phyloP scores from a whole-genome alignment of 306 rosid species.

The Trichosanthes cucumerina region DNA sequence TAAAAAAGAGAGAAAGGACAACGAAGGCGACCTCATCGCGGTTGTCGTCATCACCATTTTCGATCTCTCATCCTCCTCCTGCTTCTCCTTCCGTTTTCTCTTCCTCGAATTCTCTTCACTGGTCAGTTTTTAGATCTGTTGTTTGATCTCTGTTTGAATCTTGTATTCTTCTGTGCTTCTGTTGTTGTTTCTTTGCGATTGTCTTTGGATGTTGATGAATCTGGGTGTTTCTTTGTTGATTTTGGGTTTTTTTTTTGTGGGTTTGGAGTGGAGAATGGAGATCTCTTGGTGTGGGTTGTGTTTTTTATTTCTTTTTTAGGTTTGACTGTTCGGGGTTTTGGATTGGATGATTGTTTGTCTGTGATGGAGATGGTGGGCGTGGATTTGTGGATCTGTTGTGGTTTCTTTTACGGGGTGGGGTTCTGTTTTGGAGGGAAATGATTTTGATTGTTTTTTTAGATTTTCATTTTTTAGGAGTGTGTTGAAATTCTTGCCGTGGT shows the following conservation, averaged over 20 bases:
- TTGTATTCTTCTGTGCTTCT: background rate
- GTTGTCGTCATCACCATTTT: constrained; percentile 11
- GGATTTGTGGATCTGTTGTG: constrained; percentile 1
- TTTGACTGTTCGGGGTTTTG: background rate
- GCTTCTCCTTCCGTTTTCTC: background rate
- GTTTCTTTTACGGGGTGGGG: background rate
- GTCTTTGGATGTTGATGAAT: background rate
- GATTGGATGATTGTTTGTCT: background rate
- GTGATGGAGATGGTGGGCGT: background rate
- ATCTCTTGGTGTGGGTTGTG: background rate
- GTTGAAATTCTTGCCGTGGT: background rate
- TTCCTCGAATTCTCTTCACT: background rate
- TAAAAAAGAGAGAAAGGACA: constrained; percentile 7
- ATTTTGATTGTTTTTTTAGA: background rate
- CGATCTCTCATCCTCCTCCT: constrained; percentile 1
- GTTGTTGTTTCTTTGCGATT: background rate
- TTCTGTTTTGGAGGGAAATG: constrained; percentile 1
- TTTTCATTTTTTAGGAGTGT: background rate
- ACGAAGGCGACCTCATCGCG: constrained; percentile 2
- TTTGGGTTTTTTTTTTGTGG: background rate
- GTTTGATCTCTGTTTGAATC: background rate
- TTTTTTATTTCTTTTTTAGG: background rate
- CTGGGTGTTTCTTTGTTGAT: background rate
- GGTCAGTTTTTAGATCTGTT: constrained; percentile 6
- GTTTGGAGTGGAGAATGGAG: background rate